These are phyloP conservation scores for Nothopassalora personata DNA, from an alignment of 2,329 filamentous ascomycete genomes.

Conservation along the genomic window DNA sequence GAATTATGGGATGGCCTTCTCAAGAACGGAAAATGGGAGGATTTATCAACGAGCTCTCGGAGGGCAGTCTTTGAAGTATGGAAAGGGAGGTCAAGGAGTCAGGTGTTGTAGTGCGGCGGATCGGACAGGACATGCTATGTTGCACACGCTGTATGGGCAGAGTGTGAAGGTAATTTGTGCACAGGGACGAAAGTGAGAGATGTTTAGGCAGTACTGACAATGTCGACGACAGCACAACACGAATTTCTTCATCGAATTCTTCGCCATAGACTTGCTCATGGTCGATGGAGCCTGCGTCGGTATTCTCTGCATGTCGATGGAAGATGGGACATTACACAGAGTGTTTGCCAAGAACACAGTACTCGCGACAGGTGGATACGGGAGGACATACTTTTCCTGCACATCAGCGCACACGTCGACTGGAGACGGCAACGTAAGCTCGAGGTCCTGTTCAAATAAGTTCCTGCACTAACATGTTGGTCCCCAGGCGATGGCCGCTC, in stretches of 20 bases:
- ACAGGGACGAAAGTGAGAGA: slow-evolving; percentile 22
- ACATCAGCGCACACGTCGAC: slow-evolving; percentile 48
- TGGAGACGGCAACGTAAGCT: slow-evolving; percentile 42
- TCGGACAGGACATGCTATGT: slow-evolving; percentile 47
- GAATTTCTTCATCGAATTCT: slow-evolving; percentile 49
- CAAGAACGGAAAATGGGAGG: slow-evolving; percentile 40
- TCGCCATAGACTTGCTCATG: slow-evolving; percentile 47
- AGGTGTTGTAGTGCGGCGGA: slow-evolving; percentile 44
- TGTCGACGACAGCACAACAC: slow-evolving; percentile 34
- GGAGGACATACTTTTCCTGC: slow-evolving; percentile 47
- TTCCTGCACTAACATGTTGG: background rate
- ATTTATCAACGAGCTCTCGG: slow-evolving; percentile 48
- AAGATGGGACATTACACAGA: slow-evolving; percentile 46
- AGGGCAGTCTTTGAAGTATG: slow-evolving; percentile 44
- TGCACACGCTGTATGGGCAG: slow-evolving; percentile 49
- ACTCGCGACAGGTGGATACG: slow-evolving; percentile 47
- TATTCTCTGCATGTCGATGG: slow-evolving; percentile 44
- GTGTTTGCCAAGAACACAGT: slow-evolving; percentile 47
- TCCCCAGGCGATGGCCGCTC: slow-evolving; percentile 42
- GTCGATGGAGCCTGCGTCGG: slow-evolving; percentile 44
- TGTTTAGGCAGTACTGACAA: background rate
- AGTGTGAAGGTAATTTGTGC: slow-evolving; percentile 48
- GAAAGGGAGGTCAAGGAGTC: slow-evolving; percentile 47
- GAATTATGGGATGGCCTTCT: slow-evolving; percentile 52
- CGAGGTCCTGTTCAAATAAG: background rate